phyloP scores from a whole-genome alignment of 495 filamentous ascomycete species.

The Lophiostoma macrostomum region DNA sequence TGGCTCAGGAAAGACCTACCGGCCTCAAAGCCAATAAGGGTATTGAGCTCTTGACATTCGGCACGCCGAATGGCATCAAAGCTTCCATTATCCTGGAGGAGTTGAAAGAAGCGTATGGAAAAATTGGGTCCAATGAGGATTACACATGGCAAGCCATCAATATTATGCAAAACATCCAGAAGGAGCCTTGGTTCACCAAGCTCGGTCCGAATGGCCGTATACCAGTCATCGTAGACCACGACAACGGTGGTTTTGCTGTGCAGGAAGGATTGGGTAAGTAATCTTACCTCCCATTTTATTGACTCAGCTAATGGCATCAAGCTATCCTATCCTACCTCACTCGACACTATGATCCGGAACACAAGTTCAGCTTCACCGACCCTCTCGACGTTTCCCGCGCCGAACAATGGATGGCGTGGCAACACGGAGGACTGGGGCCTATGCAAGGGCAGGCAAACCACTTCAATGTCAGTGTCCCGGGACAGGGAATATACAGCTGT shows the following conservation, averaged over 20 bases:
- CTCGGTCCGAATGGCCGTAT: slow-evolving; percentile 41
- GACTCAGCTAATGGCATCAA: neutral
- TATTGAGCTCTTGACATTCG: slow-evolving; percentile 53
- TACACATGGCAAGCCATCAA: slow-evolving; percentile 41
- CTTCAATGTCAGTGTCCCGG: slow-evolving; percentile 31
- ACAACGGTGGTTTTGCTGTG: slow-evolving; percentile 37
- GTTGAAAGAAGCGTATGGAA: slow-evolving; percentile 42
- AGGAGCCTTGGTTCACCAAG: slow-evolving; percentile 42
- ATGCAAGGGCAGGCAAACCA: slow-evolving; percentile 44
- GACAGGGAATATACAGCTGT: neutral
- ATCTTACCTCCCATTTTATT: neutral
- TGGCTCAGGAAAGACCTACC: slow-evolving; percentile 39
- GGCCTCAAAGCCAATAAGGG: slow-evolving; percentile 55
- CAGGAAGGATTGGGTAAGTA: slow-evolving; percentile 34
- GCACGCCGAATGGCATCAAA: slow-evolving; percentile 37
- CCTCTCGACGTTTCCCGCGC: slow-evolving; percentile 34
- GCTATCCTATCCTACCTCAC: slow-evolving; percentile 41
- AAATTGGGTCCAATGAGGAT: slow-evolving; percentile 21
- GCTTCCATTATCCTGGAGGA: slow-evolving; percentile 42
- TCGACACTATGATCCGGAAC: slow-evolving; percentile 40
- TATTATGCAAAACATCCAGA: slow-evolving; percentile 40
- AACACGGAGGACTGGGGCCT: slow-evolving; percentile 40
- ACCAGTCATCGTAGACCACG: slow-evolving; percentile 43
- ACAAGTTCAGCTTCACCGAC: slow-evolving; percentile 42
- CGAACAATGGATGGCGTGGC: slow-evolving; percentile 45